Conservation (phyloP, 495 filamentous ascomycete genomes). For the Xylaria cubensis region DNA sequence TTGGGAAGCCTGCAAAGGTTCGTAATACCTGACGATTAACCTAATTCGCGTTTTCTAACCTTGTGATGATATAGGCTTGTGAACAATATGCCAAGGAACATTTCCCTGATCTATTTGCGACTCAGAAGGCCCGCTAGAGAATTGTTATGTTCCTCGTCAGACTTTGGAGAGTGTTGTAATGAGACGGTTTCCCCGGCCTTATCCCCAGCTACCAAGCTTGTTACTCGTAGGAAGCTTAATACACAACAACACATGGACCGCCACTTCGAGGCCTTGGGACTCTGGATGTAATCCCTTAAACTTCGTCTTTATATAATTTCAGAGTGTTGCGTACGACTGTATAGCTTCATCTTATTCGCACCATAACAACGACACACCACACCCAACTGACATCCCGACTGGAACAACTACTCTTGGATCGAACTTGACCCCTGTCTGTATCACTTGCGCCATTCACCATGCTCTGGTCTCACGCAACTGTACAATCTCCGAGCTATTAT, state of each 20-base stretch:
- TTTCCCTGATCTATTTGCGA: slow-evolving; percentile 62
- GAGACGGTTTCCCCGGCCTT: background rate
- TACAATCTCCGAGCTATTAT: background rate
- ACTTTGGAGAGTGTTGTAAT: background rate
- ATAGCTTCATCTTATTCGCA: background rate
- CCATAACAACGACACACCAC: background rate
- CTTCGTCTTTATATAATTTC: slow-evolving; percentile 20
- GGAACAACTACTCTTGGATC: background rate
- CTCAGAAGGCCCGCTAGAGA: slow-evolving; percentile 38
- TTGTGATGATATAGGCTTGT: slow-evolving; percentile 70
- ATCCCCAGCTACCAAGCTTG: background rate
- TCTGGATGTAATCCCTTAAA: slow-evolving; percentile 14
- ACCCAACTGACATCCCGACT: background rate
- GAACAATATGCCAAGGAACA: slow-evolving; percentile 99
- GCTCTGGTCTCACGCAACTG: background rate
- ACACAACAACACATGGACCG: slow-evolving; percentile 7
- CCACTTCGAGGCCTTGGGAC: slow-evolving; percentile 8
- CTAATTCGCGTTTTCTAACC: slow-evolving; percentile 23
- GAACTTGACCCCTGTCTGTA: background rate
- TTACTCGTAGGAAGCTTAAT: slow-evolving; percentile 11
- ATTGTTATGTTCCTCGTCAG: background rate
- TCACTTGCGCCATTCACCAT: background rate
- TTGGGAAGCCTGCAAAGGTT: slow-evolving; percentile 97
- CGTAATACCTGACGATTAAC: slow-evolving; percentile 13
- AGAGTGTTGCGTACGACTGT: background rate